A percentile compares a stretch with the other conserved stretches of the same genome.
Evolutionary conservation across 352 stramenopile genomes (phyloP).

Genomic region (Globisporangium camurandrum): DNA sequence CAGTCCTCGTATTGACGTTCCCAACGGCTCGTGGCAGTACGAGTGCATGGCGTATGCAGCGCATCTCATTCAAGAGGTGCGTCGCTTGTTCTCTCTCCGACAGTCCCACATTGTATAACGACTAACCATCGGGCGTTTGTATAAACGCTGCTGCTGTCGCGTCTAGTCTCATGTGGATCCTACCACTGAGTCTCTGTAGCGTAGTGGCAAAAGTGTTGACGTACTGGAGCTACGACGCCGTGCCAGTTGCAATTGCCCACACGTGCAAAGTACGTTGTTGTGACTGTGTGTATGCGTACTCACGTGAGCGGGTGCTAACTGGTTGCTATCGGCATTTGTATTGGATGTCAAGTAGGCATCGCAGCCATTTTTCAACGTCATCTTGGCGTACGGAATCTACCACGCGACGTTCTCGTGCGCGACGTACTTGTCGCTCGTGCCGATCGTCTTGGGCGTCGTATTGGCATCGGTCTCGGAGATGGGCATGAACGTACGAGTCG

Average conservation of each 20-base stretch:
- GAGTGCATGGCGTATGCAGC: slow-evolving; percentile 56
- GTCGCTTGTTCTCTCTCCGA: not conserved
- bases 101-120: slow-evolving; percentile 2
- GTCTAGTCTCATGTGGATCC: slow-evolving; percentile 57
- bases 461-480: slow-evolving; percentile 84
- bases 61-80: slow-evolving; percentile 36
- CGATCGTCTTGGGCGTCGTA: slow-evolving; percentile 77
- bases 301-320: not conserved
- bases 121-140: too few relatives aligned
- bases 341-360: slow-evolving; percentile 56
- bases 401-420: slow-evolving; percentile 58
- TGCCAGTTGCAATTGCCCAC: slow-evolving; percentile 78
- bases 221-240: slow-evolving; percentile 85
- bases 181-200: slow-evolving; percentile 73
- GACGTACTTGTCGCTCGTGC: slow-evolving; percentile 74
- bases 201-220: slow-evolving; percentile 78
- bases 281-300: not conserved
- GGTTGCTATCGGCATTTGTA: not conserved
- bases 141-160: not conserved
- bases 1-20: slow-evolving; percentile 72
- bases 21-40: slow-evolving; percentile 31
- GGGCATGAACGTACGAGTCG: slow-evolving; percentile 65
- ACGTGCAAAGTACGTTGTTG: slow-evolving; percentile 54
- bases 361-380: slow-evolving; percentile 83
- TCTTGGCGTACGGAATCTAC: slow-evolving; percentile 69